Conservation (phyloP, 768 basidiomycete species). For the Pulveroboletus sp. region DNA sequence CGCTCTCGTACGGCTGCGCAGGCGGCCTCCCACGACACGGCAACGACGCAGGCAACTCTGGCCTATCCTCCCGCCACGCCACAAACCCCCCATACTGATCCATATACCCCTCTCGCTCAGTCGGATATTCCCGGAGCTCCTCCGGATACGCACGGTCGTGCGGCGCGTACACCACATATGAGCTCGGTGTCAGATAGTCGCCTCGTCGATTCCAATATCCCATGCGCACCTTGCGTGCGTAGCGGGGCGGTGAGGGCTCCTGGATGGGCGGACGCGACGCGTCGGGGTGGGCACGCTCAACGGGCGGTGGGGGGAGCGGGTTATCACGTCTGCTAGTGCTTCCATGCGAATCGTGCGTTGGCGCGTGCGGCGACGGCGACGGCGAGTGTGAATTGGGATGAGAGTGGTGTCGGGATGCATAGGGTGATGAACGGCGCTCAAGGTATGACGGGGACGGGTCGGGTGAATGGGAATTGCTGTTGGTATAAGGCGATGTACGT, state of each 20-base stretch:
- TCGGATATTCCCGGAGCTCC: slow-evolving; percentile 61
- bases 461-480: slow-evolving; percentile 14
- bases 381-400: slow-evolving; percentile 14
- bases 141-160: slow-evolving; percentile 49
- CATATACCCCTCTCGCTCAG: slow-evolving; percentile 50
- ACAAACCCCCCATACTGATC: slow-evolving; percentile 49
- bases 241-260: slow-evolving; percentile 28
- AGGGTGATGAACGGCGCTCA: slow-evolving; percentile 24
- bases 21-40: slow-evolving; percentile 56
- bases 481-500: slow-evolving; percentile 21
- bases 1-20: slow-evolving; percentile 52
- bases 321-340: slow-evolving; percentile 19
- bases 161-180: slow-evolving; percentile 68
- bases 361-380: slow-evolving; percentile 9
- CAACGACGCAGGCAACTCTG: slow-evolving; percentile 61
- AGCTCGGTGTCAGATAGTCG: slow-evolving; percentile 57
- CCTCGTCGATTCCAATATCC: slow-evolving; percentile 79
- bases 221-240: slow-evolving; percentile 39
- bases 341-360: slow-evolving; percentile 10
- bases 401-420: slow-evolving; percentile 5
- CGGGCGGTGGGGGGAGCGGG: slow-evolving; percentile 29
- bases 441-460: slow-evolving; percentile 28
- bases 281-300: slow-evolving; percentile 23
- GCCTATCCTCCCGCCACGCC: slow-evolving; percentile 41
- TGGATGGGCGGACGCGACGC: slow-evolving; percentile 26